Evolutionary conservation across 192 early-diverging fungal species (phyloP).

Genomic region (Neocallimastix lanati): DNA sequence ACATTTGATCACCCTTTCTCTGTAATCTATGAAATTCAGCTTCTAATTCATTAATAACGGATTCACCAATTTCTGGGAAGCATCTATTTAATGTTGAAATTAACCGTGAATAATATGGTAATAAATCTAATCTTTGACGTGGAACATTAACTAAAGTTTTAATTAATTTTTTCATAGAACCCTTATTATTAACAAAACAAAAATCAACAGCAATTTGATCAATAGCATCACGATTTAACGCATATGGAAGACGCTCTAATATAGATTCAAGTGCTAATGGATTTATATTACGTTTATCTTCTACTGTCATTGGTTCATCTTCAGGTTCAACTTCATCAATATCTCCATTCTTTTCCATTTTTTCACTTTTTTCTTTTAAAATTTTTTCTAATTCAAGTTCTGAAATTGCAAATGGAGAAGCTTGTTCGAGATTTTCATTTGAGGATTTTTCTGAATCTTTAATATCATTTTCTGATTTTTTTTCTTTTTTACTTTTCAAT

Average conservation of each 20-base stretch:
- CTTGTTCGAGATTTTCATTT: neutral
- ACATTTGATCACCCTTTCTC: slow-evolving; percentile 46
- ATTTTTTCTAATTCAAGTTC: neutral
- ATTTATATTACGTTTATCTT: neutral
- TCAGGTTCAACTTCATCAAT: neutral
- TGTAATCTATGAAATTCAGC: slow-evolving; percentile 48
- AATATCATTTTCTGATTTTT: neutral
- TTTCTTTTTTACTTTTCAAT: neutral
- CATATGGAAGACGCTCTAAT: slow-evolving; percentile 49
- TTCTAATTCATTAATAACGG: slow-evolving; percentile 52
- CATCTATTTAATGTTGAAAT: slow-evolving; percentile 71
- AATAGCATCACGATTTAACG: slow-evolving; percentile 65
- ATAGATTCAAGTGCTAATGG: slow-evolving; percentile 32
- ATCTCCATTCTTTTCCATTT: neutral
- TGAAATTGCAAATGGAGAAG: neutral
- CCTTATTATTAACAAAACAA: slow-evolving; percentile 74
- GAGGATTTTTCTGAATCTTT: neutral
- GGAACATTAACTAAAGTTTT: slow-evolving; percentile 59
- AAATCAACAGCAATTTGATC: slow-evolving; percentile 85
- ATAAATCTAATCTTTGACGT: slow-evolving; percentile 55
- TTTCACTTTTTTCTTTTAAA: neutral
- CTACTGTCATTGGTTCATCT: neutral
- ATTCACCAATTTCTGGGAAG: slow-evolving; percentile 67
- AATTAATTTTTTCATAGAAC: slow-evolving; percentile 54
- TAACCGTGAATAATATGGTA: slow-evolving; percentile 82